Base-by-base conservation (phyloP, 768 basidiomycete genomes). In the Xerocomus potaroensis region DNA sequence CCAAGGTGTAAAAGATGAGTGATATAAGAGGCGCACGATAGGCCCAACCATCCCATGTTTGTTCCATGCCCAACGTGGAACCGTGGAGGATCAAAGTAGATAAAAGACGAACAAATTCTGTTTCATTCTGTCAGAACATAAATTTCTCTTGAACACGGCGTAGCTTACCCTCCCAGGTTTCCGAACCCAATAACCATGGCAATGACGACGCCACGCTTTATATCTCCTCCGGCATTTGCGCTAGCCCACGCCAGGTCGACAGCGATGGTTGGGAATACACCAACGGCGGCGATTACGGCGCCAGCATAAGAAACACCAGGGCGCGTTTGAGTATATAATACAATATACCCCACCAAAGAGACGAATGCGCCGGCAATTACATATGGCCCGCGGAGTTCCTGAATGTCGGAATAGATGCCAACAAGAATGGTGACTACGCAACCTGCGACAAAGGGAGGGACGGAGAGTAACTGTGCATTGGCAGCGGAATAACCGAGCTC, bases 151-250 rank as follows among this genome's bases (percentile, higher is more conserved):
- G 18, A 24, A 41, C 18, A 5, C 10, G 26, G 63, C 18, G n/a
- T 23, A 2, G 37, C 64, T 47, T 42, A 73, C 55, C 78, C 79
- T 49, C 79, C 79, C 9, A 81, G 62, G 48, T 82, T 83, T 18
- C 76, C 79, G 9, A 76, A 31, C 22, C 77, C 77, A 42, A 77
- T 73, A 15, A 81, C 72, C 67, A 78, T 70, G 5, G 76, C 81
- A 29, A 81, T 50, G 11, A 71, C 69, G 11, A 80, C 69, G 19
- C 71, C 81, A 45, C 72, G 70, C 54, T 77, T 75, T 40, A 76
- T 49, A 54, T 79, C 78, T 19, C 81, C 78, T 19, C 80, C 80
- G 0, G 76, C 72, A 43, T 79, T 78, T 8, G 75, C 74, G 2
- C 73, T 70, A 2, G 68, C 74, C 81, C 81, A 83, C 29, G 79